Conservation (phyloP, 345 rosid species). For the Combretum micranthum region DNA sequence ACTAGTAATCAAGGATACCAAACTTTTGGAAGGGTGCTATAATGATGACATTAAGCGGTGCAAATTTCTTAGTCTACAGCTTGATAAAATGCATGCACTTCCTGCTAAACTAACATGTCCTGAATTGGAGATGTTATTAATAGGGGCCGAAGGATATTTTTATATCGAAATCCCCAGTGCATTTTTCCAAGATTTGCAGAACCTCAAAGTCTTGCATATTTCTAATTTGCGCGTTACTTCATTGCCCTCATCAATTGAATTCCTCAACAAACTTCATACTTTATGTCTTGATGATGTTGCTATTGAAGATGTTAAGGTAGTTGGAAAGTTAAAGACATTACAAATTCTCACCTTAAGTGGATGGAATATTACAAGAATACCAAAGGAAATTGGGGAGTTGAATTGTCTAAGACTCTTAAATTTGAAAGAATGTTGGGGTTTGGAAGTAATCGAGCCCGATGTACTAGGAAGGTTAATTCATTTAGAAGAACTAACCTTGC, state of each 20-base stretch:
- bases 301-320: background rate
- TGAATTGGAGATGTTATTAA: background rate
- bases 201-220: slow-evolving; percentile 18
- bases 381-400: slow-evolving; percentile 17
- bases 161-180: background rate
- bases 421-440: background rate
- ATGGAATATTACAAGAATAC: slow-evolving; percentile 12
- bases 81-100: background rate
- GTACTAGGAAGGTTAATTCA: slow-evolving; percentile 12
- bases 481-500: slow-evolving; percentile 23
- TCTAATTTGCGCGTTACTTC: background rate
- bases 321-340: slow-evolving; percentile 14
- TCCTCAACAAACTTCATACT: slow-evolving; percentile 8
- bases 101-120: slow-evolving; percentile 10
- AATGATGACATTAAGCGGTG: background rate
- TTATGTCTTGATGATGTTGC: slow-evolving; percentile 9
- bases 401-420: slow-evolving; percentile 8
- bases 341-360: slow-evolving; percentile 5
- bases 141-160: accelerated
- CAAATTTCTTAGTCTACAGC: background rate
- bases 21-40: background rate
- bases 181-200: slow-evolving; percentile 9
- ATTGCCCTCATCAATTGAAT: slow-evolving; percentile 1
- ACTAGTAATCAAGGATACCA: background rate
- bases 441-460: slow-evolving; percentile 8